Evolutionary conservation across 805 yeast genomes (phyloP).

Genomic region (Starmerella roubikii): DNA sequence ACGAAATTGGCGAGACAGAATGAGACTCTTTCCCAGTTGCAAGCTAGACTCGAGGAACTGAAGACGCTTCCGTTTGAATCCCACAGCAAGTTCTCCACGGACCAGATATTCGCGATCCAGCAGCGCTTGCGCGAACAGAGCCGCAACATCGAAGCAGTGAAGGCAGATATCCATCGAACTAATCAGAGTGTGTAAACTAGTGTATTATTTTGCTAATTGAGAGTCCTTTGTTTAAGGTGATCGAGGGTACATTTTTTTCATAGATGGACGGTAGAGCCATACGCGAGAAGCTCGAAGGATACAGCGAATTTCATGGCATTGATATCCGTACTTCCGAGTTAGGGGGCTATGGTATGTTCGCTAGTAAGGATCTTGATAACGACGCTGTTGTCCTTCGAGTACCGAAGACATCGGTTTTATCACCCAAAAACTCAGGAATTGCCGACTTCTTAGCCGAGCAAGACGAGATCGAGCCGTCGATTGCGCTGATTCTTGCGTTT

Average conservation of each 20-base stretch:
- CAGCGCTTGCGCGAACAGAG: background rate
- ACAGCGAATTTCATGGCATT: background rate
- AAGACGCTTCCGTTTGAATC: background rate
- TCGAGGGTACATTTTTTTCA: no score
- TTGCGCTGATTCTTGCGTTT: constrained; percentile 52
- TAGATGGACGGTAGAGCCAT: background rate
- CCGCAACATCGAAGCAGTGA: background rate
- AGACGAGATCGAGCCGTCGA: constrained; percentile 45
- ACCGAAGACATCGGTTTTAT: constrained; percentile 26
- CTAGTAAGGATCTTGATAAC: constrained; percentile 30
- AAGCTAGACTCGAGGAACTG: background rate
- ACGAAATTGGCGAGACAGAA: background rate
- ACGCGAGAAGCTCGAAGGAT: background rate
- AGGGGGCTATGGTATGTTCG: constrained; percentile 70
- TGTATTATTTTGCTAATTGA: no score
- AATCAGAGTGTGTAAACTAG: background rate
- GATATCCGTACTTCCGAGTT: constrained; percentile 34
- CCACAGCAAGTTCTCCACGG: background rate
- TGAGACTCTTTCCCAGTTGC: background rate
- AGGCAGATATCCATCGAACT: background rate
- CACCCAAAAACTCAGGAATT: constrained; percentile 33
- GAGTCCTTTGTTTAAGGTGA: no score
- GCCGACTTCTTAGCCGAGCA: constrained; percentile 51
- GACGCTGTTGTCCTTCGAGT: constrained; percentile 26
- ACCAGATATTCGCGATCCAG: background rate